Evolutionary conservation across 2,329 filamentous ascomycete species (phyloP), one percentile per base, ranked within the genome.

Genomic region (Saccharata proteae): DNA sequence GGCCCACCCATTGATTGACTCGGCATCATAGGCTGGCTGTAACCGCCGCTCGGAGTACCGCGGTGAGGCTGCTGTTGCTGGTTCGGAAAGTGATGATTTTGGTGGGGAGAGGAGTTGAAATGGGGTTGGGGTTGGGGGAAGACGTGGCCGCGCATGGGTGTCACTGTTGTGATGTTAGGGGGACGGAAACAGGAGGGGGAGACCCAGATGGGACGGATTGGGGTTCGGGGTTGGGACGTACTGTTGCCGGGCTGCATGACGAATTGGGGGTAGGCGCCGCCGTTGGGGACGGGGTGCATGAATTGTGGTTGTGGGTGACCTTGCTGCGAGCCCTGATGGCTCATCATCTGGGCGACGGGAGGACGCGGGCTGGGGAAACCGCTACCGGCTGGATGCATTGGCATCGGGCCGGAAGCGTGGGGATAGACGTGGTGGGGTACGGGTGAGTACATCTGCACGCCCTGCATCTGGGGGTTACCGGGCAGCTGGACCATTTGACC

Each of bases 311-410:
- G 64, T 35, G 65, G 65, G 51, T 92, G 84, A 23, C 86, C 85
- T 54, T 93, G 86, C 48, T 94, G 88, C 16, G 86, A 94, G 34
- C 83, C 83, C 59, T 93, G 84, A 43, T 86, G 86, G 47, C 78
- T 81, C 88, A 96, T 96, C 77, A 92, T 84, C 2, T 83, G 78
- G 9, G 90, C 83, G 13, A 40, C 51, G 29, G 77, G 76, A 28
- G 85, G 74, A 35, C 83, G 77, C 1, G 88, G 88, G 51, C 88
- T 94, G n/a, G 84, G 81, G 48, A 82, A 93, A 11, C 84, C 83
- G 44, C 77, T 80, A 25, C 72, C 80, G 13, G 78, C 73, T 33
- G 64, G 63, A 35, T 67, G 28, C 63, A 18, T n/a, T n/a, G 49
- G 48, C 42, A 57, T 56, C 25, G 53, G 49, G 12, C 43, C 46